Percentiles rank a stretch among this genome's conserved stretches.
Evolutionary conservation across 116 monocot species (phyloP).

Genomic region (Phalaenopsis hybrid): DNA sequence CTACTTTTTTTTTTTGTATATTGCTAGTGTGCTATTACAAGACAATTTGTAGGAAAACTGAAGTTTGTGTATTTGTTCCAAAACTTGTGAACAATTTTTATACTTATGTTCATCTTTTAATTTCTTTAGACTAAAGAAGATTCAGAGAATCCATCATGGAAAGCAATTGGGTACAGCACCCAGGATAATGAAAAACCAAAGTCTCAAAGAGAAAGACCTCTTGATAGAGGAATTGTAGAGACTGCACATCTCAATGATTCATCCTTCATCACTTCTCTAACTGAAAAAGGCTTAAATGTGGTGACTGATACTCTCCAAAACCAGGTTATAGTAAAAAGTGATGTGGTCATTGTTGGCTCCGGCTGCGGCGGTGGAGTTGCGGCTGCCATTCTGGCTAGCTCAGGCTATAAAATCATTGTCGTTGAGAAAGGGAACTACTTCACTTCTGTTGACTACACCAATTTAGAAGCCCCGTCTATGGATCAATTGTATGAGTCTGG

Average conservation of each 20-base stretch:
- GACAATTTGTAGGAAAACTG: not conserved
- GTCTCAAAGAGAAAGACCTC: conserved; percentile 33
- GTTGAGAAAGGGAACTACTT: conserved; percentile 91
- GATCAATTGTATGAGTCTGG: conserved; percentile 64
- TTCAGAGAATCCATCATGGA: conserved; percentile 57
- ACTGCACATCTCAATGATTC: conserved; percentile 35
- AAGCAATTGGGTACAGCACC: conserved; percentile 48
- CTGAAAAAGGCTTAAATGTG: conserved; percentile 45
- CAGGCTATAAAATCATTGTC: conserved; percentile 70
- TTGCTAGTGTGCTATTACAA: no score
- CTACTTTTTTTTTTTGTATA: no score
- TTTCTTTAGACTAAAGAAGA: conserved; percentile 26
- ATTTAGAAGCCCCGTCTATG: conserved; percentile 53
- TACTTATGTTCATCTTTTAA: not conserved
- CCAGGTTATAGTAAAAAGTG: conserved; percentile 45
- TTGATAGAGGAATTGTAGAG: conserved; percentile 78
- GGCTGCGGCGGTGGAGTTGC: conserved; percentile 93
- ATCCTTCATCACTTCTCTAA: conserved; percentile 41
- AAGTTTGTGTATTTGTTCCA: not conserved
- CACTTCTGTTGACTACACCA: conserved; percentile 60
- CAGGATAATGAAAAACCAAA: not conserved
- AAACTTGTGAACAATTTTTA: no score
- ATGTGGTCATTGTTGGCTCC: conserved; percentile 73
- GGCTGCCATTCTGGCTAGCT: conserved; percentile 56
- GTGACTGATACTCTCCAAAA: conserved; percentile 11